A percentile compares a stretch with the other conserved stretches of the same genome.
These are phyloP conservation scores for Colletotrichum sp. DNA, from an alignment of 2,329 filamentous ascomycete species.

Conservation along the genomic window DNA sequence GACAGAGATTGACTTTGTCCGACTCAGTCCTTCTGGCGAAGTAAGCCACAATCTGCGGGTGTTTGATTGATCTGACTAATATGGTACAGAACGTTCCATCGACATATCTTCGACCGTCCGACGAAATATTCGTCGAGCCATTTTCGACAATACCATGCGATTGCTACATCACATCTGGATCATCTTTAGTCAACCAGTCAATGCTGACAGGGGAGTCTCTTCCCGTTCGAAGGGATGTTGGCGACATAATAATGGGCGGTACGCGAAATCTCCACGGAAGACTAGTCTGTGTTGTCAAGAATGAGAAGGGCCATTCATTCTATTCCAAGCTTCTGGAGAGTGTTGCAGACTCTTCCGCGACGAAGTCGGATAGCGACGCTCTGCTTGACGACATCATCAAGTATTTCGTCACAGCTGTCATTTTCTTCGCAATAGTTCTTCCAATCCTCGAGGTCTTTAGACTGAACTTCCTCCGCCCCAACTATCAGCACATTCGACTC, in stretches of 20 bases:
- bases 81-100: background rate
- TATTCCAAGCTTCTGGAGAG: background rate
- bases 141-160: background rate
- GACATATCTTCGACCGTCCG: background rate
- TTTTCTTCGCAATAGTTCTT: background rate
- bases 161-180: background rate
- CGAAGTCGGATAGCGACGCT: background rate
- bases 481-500: background rate
- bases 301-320: background rate
- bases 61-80: background rate
- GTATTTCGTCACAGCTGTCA: background rate
- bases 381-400: background rate
- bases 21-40: background rate
- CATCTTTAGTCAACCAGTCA: background rate
- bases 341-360: background rate
- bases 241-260: background rate
- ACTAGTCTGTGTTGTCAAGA: background rate
- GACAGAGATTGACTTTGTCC: background rate
- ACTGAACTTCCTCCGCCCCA: background rate
- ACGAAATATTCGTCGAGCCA: background rate
- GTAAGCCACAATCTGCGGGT: background rate
- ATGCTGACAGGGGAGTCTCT: background rate
- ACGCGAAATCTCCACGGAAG: background rate
- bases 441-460: background rate
- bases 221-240: background rate